These are phyloP conservation scores for Astrothelium subdiscretum DNA, from an alignment of 495 filamentous ascomycete genomes.

Conservation along the genomic window DNA sequence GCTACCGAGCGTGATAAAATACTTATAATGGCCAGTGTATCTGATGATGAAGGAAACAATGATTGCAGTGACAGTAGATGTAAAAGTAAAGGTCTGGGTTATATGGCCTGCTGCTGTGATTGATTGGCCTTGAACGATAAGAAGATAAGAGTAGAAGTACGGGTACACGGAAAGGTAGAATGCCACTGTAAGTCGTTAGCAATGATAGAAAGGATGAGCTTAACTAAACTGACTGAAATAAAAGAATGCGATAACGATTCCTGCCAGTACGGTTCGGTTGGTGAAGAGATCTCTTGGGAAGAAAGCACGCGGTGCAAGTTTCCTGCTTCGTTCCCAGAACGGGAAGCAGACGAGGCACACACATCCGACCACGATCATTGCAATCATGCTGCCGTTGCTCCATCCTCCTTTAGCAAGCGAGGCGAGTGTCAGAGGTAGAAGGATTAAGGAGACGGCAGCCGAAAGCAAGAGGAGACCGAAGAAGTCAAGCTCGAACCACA, in stretches of 20 bases:
- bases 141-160: constrained; percentile 23
- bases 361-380: constrained; percentile 25
- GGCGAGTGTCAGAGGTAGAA: constrained; percentile 20
- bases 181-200: constrained; percentile 38
- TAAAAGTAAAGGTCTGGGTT: constrained; percentile 58
- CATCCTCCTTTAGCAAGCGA: constrained; percentile 10
- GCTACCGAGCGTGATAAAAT: constrained; percentile 33
- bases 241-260: constrained; percentile 33
- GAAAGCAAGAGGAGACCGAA: constrained; percentile 18
- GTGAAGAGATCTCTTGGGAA: constrained; percentile 18
- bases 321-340: constrained; percentile 22
- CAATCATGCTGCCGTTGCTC: constrained; percentile 37
- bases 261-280: constrained; percentile 19
- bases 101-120: constrained; percentile 54
- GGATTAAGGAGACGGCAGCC: constrained; percentile 18
- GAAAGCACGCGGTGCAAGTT: constrained; percentile 18
- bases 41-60: constrained; percentile 51
- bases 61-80: constrained; percentile 54
- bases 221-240: constrained; percentile 40
- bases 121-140: constrained; percentile 33
- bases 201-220: background rate
- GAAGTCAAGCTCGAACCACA: constrained; percentile 25
- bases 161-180: constrained; percentile 51
- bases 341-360: constrained; percentile 18
- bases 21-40: constrained; percentile 48